Base-by-base conservation (phyloP, 371 early-diverging fungal genomes). In the Synchytrium microbalum region DNA sequence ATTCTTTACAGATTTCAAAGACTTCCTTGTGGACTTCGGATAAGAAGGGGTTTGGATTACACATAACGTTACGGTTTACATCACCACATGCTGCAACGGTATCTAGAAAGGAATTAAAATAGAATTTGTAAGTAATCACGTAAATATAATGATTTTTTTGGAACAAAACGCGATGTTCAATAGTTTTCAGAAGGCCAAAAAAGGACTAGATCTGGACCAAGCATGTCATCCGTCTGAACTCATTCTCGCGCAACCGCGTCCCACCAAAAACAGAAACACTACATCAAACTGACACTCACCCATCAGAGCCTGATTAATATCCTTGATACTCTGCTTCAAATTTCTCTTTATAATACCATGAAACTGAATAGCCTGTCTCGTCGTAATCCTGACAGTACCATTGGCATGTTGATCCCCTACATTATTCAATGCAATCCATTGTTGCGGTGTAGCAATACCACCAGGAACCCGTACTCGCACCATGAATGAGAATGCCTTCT, bases 31-130 rank as follows among this genome's bases (percentile, higher is more conserved):
- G 92, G 28, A 93, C 72, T 59, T 87, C 82, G 46, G 90, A 84
- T 64, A 83, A 80, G 59, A 83, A 78, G 67, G 93, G 92, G 72
- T 90, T 87, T 62, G 92, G 88, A 65, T 87, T 88, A 69, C 89
- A 88, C 82, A 93, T 92, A 66, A 95, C 92, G 78, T 93, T 95
- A 69, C 95, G 87, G 81, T 95, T 95, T 65, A 95, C 95, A 79
- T 95, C 95, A 69, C 95, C 95, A 76, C 95, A 95, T 46, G 95
- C 95, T 58, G 95, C 95, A 52, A 95, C 80, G 26, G 93, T 93
- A 75, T 90, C 88, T 67, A 57, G 5, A 5, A 25, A 33, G n/a
- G 28, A 16, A 57, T 31, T 28, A 29, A 1, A 0, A 10, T 23
- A 51, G 51, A 14, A 14, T 51, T 51, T 3, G n/a, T 27, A 38